Evolutionary conservation across 176 grass and related monocot genomes (phyloP).

Genomic region (Carex cristatella): DNA sequence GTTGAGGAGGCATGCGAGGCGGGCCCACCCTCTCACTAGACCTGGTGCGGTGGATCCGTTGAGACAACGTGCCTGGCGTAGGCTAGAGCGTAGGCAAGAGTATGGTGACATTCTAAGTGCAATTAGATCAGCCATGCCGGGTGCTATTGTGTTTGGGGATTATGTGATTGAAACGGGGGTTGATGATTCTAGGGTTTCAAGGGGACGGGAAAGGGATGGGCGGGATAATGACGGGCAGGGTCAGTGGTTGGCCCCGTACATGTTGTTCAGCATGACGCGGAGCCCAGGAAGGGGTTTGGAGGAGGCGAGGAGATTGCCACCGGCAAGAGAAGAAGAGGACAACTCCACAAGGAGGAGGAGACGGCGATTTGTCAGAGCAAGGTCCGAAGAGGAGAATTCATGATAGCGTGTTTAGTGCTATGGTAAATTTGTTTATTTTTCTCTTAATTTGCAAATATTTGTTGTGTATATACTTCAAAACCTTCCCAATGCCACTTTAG

Average conservation of each 20-base stretch:
- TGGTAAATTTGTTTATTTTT: conserved; percentile 21
- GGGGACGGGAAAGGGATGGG: neutral
- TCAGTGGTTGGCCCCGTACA: conserved; percentile 5
- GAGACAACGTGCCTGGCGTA: conserved; percentile 69
- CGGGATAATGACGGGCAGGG: neutral
- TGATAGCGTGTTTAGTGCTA: neutral
- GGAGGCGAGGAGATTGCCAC: conserved; percentile 1
- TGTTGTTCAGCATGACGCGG: neutral
- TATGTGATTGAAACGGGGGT: conserved; percentile 74
- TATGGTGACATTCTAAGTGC: conserved; percentile 82
- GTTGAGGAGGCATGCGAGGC: conserved; percentile 77
- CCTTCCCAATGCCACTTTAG: neutral
- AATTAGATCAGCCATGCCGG: conserved; percentile 82
- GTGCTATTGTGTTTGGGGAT: conserved; percentile 84
- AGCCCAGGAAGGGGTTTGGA: neutral
- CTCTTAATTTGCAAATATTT: neutral
- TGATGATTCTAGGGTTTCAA: conserved; percentile 21
- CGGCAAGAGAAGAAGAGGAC: conserved; percentile 1
- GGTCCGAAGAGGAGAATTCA: conserved; percentile 18
- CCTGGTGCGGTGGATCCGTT: conserved; percentile 58
- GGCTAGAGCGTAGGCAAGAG: conserved; percentile 77
- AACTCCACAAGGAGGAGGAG: conserved; percentile 13
- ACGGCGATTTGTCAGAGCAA: conserved; percentile 11
- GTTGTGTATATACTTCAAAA: neutral
- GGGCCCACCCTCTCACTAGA: conserved; percentile 44